Evolutionary conservation across 2,329 filamentous ascomycete species (phyloP), one percentile per base, ranked within the genome.

Genomic region (Penicillium crustosum): DNA sequence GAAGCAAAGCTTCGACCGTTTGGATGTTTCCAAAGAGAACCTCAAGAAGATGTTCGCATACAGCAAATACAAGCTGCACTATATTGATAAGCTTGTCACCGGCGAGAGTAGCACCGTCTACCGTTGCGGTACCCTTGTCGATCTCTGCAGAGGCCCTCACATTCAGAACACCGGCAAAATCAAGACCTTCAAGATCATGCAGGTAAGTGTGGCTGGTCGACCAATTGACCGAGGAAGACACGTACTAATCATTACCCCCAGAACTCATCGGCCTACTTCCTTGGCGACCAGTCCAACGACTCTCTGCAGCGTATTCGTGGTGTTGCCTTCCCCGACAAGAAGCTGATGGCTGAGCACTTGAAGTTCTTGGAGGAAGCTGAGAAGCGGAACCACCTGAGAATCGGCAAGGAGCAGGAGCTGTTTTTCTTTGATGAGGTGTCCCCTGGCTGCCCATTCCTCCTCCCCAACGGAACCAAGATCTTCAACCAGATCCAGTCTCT

Each of bases 31-130:
- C 64, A 97, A 97, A 79, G 89, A 93, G 54, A 88, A 97, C 66
- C 83, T 97, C 50, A 85, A 94, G 52, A 91, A 96, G 74, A 96
- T 97, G 90, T 97, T 97, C 81, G 86, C 87, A 68, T 95, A 96
- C 83, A 97, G 95, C 83, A 94, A 94, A 75, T 97, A 96, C 82
- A 97, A 99, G 85, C 87, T 96, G 74, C 90, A 97, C 76, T 96
- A 97, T 76, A 97, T 99, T 79, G 89, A 91, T 68, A 89, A 92
- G 80, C 92, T 95, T 77, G 90, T 97, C 60, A 91, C 96, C 67
- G 92, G 91, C 67, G 93, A 91, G 55, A 91, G 84, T 73, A 96
- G 91, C 73, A 97, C 94, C 10, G 93, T 97, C 41, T 99, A 97
- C 77, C 87, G 91, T 63, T 95, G 92, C 70, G 94, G 94, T 58